phyloP scores from a whole-genome alignment of 164 flowering plant genomes.

The Magnolia sinica region DNA sequence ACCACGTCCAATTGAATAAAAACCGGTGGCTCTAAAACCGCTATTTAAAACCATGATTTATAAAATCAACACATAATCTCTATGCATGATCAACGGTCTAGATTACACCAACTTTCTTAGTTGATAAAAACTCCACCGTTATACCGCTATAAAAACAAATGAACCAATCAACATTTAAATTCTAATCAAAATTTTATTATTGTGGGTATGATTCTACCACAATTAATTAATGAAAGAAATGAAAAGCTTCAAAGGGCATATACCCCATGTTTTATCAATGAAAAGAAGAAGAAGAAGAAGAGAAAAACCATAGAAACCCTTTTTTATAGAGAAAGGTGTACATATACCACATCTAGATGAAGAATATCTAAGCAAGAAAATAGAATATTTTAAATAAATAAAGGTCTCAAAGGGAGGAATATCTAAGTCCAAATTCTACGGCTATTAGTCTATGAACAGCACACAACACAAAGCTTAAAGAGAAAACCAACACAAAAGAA shows the following conservation, averaged over 20 bases:
- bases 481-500: conserved; percentile 28
- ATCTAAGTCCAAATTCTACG: conserved; percentile 68
- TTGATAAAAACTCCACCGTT: no score
- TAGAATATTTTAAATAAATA: conserved; percentile 42
- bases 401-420: conserved; percentile 56
- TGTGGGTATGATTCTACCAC: conserved; percentile 29
- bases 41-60: no score
- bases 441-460: conserved; percentile 29
- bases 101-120: no score
- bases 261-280: conserved; percentile 19
- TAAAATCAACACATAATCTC: no score
- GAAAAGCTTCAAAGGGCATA: conserved; percentile 24
- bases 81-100: no score
- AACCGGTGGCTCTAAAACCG: no score
- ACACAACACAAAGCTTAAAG: conserved; percentile 45
- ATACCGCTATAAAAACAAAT: not conserved
- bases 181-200: not conserved
- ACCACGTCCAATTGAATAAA: no score
- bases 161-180: not conserved
- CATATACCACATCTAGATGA: conserved; percentile 39
- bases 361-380: conserved; percentile 49
- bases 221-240: conserved; percentile 18
- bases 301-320: conserved; percentile 10
- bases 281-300: conserved; percentile 20
- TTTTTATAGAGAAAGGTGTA: conserved; percentile 57